phyloP scores from a whole-genome alignment of 768 basidiomycete species.

The Phlegmacium glaucopus region DNA sequence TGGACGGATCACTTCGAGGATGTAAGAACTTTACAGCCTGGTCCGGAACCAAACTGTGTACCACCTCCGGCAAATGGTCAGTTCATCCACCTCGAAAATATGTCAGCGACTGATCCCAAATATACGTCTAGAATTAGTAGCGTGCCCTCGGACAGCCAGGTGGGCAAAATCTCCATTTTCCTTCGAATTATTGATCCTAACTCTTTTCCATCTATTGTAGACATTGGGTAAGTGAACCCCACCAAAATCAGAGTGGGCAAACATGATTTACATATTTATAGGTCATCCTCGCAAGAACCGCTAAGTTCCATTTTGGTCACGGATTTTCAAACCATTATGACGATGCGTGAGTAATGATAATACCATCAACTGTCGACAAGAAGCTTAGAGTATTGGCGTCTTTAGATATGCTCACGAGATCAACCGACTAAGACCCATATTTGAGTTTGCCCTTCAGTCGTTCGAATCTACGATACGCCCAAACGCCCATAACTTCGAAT shows the following conservation, averaged over 20 bases:
- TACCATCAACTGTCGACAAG: background rate
- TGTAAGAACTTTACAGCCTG: conserved; percentile 48
- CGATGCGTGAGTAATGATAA: conserved; percentile 49
- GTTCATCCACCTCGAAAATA: conserved; percentile 3
- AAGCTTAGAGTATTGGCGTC: conserved; percentile 2
- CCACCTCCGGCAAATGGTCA: conserved; percentile 62
- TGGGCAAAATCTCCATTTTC: conserved; percentile 24
- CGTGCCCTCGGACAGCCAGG: conserved; percentile 70
- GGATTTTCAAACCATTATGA: conserved; percentile 55
- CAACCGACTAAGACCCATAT: conserved; percentile 57
- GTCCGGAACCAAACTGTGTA: conserved; percentile 61
- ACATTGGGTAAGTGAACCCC: conserved; percentile 52
- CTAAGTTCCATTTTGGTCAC: conserved; percentile 61
- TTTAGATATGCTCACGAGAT: conserved; percentile 50
- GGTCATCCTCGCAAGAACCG: conserved; percentile 63
- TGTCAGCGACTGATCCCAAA: background rate
- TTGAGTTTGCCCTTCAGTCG: conserved; percentile 41
- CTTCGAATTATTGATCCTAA: background rate
- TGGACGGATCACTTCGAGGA: conserved; percentile 68
- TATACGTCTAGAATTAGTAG: conserved; percentile 51
- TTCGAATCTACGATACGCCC: conserved; percentile 53
- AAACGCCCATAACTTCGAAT: conserved; percentile 36
- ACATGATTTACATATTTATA: conserved; percentile 16
- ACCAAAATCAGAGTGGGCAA: background rate
- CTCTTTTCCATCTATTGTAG: conserved; percentile 27